Conservation (phyloP, 208 protist genomes). For the Strigomonas culicis region DNA sequence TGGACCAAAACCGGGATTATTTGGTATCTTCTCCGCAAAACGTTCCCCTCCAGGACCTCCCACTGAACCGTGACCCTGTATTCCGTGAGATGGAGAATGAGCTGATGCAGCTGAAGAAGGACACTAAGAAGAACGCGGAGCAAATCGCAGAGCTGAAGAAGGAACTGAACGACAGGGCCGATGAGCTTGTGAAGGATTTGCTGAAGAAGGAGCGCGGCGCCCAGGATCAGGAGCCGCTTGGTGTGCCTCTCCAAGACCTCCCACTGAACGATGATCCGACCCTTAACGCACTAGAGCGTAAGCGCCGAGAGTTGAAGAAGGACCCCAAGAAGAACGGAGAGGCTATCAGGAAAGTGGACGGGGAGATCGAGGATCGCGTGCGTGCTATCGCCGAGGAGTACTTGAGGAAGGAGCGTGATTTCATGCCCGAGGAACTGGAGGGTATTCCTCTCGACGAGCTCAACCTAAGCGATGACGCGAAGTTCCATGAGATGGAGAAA, state of each 20-base stretch:
- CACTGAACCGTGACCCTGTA: conserved; percentile 56
- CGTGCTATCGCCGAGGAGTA: conserved; percentile 60
- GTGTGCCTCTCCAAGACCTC: conserved; percentile 73
- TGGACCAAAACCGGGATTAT: conserved; percentile 62
- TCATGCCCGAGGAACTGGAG: conserved; percentile 66
- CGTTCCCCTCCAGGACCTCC: conserved; percentile 62
- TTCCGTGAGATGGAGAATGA: conserved; percentile 48
- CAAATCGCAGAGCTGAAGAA: conserved; percentile 47
- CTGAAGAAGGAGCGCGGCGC: conserved; percentile 74
- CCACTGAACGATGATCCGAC: conserved; percentile 60
- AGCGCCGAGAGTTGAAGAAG: conserved; percentile 31
- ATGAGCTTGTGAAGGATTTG: conserved; percentile 48
- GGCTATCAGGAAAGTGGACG: conserved; percentile 46
- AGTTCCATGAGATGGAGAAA: conserved; percentile 68
- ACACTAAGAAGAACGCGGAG: conserved; percentile 29
- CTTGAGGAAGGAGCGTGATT: conserved; percentile 61
- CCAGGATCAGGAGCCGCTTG: conserved; percentile 77
- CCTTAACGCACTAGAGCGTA: conserved; percentile 66
- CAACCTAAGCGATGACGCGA: conserved; percentile 52
- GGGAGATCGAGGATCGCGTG: conserved; percentile 61
- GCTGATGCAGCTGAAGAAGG: conserved; percentile 51
- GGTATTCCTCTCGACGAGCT: conserved; percentile 72
- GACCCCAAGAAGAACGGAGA: conserved; percentile 50
- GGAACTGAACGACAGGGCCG: conserved; percentile 39
- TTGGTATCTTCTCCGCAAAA: conserved; percentile 69